Base-by-base conservation (phyloP, 169 alveolate genomes). In the Plasmodium knowlesi region DNA sequence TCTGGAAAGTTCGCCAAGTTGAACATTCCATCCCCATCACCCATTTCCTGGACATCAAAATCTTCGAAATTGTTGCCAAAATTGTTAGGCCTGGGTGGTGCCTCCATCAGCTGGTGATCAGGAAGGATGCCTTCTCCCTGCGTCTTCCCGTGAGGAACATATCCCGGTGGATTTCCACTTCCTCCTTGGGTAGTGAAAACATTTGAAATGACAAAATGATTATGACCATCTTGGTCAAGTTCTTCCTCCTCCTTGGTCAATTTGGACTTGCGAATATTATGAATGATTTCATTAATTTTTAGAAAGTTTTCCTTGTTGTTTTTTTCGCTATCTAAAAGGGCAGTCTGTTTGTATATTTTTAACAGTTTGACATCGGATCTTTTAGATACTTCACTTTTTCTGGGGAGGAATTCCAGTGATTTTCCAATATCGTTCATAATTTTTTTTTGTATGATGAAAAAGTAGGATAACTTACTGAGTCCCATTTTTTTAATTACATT, bases 401-500 rank as follows among this genome's bases (percentile, higher is more conserved):
- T 86, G 12, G 93, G 93, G 30, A 32, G 80, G 41, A 86, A 86
- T 50, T 50, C 79, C 9, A 74, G 12, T 19, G 80, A 50, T 32
- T 50, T 50, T 0, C 37, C 30, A 16, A 67, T 74, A 34, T 76
- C 39, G 43, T 76, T 74, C 6, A 86, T 50, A 54, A 74, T 74
- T 25, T 76, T 39, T 19, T 86, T 86, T 22, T 86, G 93, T 3
- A 86, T 74, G 22, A 16, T 46, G 79, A 85, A 86, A 54, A 50
- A 86, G 70, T 86, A 76, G 30, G 84, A 74, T 5, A 57, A 37
- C 54, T 61, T 86, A 30, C 93, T 86, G 19, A 74, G 81, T 10
- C 93, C 85, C 57, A 86, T 86, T 86, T 86, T 86, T 74, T 86
- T 54, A 22, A 54, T 76, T 32, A 78, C 85, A 34, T 10, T 86